Conservation (phyloP, 176 grass and related monocot species). For the Raddia distichophylla region DNA sequence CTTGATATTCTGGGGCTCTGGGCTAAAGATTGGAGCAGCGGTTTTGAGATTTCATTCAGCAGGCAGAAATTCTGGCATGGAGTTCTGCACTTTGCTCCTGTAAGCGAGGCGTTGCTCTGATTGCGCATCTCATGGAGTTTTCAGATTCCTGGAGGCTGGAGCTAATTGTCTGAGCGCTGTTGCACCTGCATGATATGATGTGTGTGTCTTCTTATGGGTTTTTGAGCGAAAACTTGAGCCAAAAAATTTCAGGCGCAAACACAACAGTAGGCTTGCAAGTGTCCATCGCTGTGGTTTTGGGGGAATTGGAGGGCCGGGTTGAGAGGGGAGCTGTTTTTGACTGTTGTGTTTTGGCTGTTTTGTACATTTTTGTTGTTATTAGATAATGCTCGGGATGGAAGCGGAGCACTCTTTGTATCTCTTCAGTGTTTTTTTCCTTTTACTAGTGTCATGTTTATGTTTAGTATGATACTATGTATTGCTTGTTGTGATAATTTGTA, state of each 20-base stretch:
- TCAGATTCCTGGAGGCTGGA: neutral
- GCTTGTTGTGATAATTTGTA: neutral
- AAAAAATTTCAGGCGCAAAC: neutral
- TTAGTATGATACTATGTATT: slow-evolving; percentile 24
- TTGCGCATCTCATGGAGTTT: neutral
- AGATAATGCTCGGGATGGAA: neutral
- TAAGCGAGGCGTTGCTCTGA: neutral
- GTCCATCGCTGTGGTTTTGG: neutral
- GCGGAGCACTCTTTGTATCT: neutral
- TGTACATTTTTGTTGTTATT: neutral
- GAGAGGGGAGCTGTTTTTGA: neutral
- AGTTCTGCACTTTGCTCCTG: slow-evolving; percentile 11
- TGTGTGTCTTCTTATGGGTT: neutral
- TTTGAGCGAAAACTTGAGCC: neutral
- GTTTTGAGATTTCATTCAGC: no score
- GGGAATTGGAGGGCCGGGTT: neutral
- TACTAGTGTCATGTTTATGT: neutral
- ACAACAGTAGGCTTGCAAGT: neutral
- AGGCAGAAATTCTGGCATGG: neutral
- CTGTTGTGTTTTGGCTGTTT: neutral
- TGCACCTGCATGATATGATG: slow-evolving; percentile 9
- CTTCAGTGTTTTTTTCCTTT: neutral
- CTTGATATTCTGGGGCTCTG: neutral
- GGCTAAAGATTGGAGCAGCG: neutral
- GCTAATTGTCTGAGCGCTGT: neutral